Conservation (phyloP, 495 filamentous ascomycete genomes). For the Aspergillus indologenus region DNA sequence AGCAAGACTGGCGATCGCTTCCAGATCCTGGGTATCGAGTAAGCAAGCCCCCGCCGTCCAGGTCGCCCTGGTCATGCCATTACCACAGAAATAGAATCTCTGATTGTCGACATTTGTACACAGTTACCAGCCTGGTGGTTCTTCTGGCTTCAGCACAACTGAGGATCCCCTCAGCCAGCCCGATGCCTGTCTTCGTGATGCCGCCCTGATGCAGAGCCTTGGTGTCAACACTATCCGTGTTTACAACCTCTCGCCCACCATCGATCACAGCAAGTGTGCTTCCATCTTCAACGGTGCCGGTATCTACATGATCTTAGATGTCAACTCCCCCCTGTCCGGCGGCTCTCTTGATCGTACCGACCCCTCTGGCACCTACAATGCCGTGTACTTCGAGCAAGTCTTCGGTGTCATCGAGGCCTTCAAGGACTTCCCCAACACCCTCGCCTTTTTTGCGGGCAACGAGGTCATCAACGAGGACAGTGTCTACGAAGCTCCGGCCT, state of each 20-base stretch:
- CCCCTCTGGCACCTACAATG: conserved; percentile 68
- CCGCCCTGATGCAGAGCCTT: conserved; percentile 83
- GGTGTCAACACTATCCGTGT: conserved; percentile 89
- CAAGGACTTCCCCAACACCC: conserved; percentile 85
- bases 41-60: conserved; percentile 23
- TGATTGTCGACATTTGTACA: conserved; percentile 18
- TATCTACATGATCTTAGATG: conserved; percentile 71
- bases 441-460: conserved; percentile 93
- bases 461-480: conserved; percentile 79
- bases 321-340: conserved; percentile 83
- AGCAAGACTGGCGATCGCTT: conserved; percentile 72
- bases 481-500: conserved; percentile 34
- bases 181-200: conserved; percentile 80
- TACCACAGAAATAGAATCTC: conserved; percentile 13
- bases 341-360: conserved; percentile 70
- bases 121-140: conserved; percentile 88
- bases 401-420: conserved; percentile 93
- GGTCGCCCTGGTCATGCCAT: conserved; percentile 6
- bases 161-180: conserved; percentile 74
- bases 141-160: conserved; percentile 67
- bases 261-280: conserved; percentile 86
- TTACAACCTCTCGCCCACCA: conserved; percentile 81
- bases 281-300: conserved; percentile 88
- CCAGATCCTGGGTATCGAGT: conserved; percentile 86
- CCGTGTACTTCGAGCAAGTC: conserved; percentile 72